Evolutionary conservation across 805 yeast genomes (phyloP).

Genomic region (Saturnispora halmiae): DNA sequence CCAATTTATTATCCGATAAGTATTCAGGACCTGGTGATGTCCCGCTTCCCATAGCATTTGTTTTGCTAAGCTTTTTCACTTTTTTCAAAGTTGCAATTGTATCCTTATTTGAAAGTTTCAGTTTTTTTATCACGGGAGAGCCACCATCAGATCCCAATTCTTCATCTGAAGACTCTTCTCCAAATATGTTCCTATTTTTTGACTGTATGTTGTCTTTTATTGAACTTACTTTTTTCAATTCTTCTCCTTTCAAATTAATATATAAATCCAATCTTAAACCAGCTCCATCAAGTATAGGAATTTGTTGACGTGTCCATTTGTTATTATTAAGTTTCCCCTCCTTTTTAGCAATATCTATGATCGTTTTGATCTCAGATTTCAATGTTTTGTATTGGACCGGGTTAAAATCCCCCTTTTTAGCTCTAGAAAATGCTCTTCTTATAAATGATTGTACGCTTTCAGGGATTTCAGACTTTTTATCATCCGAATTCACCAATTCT

Average conservation of each 20-base stretch:
- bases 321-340: slow-evolving; percentile 37
- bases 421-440: slow-evolving; percentile 32
- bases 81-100: slow-evolving; percentile 7
- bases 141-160: slow-evolving; percentile 8
- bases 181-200: slow-evolving; percentile 15
- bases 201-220: not conserved
- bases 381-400: slow-evolving; percentile 30
- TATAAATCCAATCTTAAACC: slow-evolving; percentile 13
- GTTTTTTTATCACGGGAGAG: not conserved
- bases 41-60: not conserved
- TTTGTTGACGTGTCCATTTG: slow-evolving; percentile 43
- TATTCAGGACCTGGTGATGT: not conserved
- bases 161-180: slow-evolving; percentile 14
- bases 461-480: not conserved
- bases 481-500: not conserved
- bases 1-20: not conserved
- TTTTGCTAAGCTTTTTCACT: slow-evolving; percentile 3
- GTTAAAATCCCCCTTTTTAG: slow-evolving; percentile 18
- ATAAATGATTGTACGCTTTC: slow-evolving; percentile 5
- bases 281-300: slow-evolving; percentile 34
- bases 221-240: not conserved
- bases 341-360: slow-evolving; percentile 41
- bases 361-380: slow-evolving; percentile 35
- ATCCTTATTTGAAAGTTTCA: not conserved
- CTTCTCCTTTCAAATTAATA: not conserved